A percentile compares a stretch with the other conserved stretches of the same genome.
These are phyloP conservation scores for Mariannaea sp. DNA, from an alignment of 2,329 filamentous ascomycete species.

Conservation along the genomic window DNA sequence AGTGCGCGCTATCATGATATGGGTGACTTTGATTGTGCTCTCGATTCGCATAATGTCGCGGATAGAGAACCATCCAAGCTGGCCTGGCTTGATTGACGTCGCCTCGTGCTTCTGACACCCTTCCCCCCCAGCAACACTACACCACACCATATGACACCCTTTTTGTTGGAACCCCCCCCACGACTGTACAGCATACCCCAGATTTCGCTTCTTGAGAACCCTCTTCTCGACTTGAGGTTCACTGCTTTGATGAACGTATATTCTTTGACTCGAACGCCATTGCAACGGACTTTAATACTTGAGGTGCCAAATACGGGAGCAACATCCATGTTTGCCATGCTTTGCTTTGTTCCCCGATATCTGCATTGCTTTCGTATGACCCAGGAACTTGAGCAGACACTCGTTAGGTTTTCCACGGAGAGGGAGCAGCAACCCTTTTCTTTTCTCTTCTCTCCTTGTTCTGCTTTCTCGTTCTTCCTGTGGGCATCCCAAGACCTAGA, in stretches of 20 bases:
- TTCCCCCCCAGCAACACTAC: constrained; percentile 28
- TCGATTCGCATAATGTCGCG: constrained; percentile 30
- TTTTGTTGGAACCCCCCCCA: constrained; percentile 34
- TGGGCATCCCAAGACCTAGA: constrained; percentile 16
- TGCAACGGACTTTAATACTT: constrained; percentile 34
- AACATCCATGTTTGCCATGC: constrained; percentile 29
- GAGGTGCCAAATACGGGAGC: constrained; percentile 26
- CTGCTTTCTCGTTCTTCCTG: too few species aligned
- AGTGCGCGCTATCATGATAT: constrained; percentile 37
- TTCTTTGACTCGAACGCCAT: constrained; percentile 33
- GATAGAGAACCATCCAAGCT: constrained; percentile 38
- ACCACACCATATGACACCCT: constrained; percentile 39
- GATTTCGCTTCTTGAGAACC: constrained; percentile 35
- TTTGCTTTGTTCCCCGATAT: constrained; percentile 22
- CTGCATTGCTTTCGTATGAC: constrained; percentile 25
- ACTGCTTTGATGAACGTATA: constrained; percentile 39
- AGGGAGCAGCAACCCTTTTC: constrained; percentile 12
- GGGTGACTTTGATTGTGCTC: constrained; percentile 43
- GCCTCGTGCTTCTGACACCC: constrained; percentile 36
- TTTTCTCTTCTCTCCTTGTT: too few species aligned
- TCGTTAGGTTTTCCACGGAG: constrained; percentile 23
- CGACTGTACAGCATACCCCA: constrained; percentile 41
- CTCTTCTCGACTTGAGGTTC: constrained; percentile 26
- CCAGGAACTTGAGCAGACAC: constrained; percentile 28
- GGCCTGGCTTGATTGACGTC: constrained; percentile 43